A percentile compares a stretch with the other conserved stretches of the same genome.
Evolutionary conservation across 306 rosid species (phyloP).

Genomic region (Vicia sativa): DNA sequence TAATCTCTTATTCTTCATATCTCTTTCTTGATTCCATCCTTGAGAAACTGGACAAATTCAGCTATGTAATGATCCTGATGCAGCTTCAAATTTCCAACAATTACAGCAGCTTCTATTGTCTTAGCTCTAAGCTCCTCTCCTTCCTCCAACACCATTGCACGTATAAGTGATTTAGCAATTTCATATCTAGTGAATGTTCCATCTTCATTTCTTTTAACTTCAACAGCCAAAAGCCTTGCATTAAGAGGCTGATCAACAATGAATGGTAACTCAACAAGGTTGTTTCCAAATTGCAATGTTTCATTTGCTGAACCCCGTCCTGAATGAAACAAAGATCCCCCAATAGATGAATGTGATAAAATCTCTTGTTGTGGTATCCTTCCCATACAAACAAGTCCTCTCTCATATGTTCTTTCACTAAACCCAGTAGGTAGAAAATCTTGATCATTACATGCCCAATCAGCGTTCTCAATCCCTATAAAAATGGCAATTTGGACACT

Average conservation of each 20-base stretch:
- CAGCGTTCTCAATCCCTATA: slow-evolving; percentile 48
- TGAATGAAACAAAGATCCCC: slow-evolving; percentile 51
- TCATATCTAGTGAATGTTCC: slow-evolving; percentile 46
- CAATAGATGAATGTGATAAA: slow-evolving; percentile 47
- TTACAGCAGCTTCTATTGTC: slow-evolving; percentile 36
- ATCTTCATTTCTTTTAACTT: slow-evolving; percentile 44
- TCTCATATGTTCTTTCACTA: slow-evolving; percentile 30
- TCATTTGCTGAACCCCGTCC: slow-evolving; percentile 57
- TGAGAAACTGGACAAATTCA: slow-evolving; percentile 35
- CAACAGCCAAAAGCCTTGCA: slow-evolving; percentile 45
- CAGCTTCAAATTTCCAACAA: slow-evolving; percentile 36
- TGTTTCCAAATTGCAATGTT: slow-evolving; percentile 45
- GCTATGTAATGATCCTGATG: slow-evolving; percentile 31
- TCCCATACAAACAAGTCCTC: slow-evolving; percentile 37
- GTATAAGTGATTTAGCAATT: slow-evolving; percentile 40
- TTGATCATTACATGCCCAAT: slow-evolving; percentile 35
- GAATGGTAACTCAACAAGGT: slow-evolving; percentile 48
- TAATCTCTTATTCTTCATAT: slow-evolving; percentile 5
- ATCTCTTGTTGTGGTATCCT: slow-evolving; percentile 54
- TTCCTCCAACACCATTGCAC: slow-evolving; percentile 46
- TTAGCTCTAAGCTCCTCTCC: slow-evolving; percentile 41
- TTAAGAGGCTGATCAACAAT: slow-evolving; percentile 47
- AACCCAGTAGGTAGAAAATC: slow-evolving; percentile 42
- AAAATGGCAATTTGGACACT: slow-evolving; percentile 45
- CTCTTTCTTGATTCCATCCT: slow-evolving; percentile 5